phyloP scores from a whole-genome alignment of 2,329 filamentous ascomycete genomes.

The Talaromyces sp. region DNA sequence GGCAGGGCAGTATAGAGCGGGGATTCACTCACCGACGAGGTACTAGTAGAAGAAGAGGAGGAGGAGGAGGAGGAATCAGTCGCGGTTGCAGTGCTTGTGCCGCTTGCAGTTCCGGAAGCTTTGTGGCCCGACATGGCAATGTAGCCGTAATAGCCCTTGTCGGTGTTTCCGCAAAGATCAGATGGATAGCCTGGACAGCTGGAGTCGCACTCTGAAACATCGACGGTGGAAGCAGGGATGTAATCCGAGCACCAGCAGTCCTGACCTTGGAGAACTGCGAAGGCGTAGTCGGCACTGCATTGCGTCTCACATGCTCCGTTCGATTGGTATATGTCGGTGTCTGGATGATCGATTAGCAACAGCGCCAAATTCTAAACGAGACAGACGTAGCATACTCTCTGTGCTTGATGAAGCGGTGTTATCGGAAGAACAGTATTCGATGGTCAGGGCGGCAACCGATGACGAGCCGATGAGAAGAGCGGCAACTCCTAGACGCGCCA shows the following conservation, averaged over 20 bases:
- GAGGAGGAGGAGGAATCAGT: slow-evolving; percentile 13
- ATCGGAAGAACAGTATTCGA: slow-evolving; percentile 42
- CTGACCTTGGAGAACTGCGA: slow-evolving; percentile 45
- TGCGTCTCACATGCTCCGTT: slow-evolving; percentile 42
- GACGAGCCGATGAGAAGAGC: slow-evolving; percentile 28
- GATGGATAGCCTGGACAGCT: slow-evolving; percentile 46
- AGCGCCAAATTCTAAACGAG: neutral
- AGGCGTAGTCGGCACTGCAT: slow-evolving; percentile 43
- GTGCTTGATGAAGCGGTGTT: slow-evolving; percentile 43
- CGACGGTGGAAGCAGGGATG: slow-evolving; percentile 36
- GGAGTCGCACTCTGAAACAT: slow-evolving; percentile 36
- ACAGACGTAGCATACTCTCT: slow-evolving; percentile 30
- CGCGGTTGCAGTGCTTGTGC: slow-evolving; percentile 17
- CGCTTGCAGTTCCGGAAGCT: slow-evolving; percentile 32
- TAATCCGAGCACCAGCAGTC: slow-evolving; percentile 51
- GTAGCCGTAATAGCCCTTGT: slow-evolving; percentile 43
- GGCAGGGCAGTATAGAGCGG: neutral
- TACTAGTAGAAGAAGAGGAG: slow-evolving; percentile 10
- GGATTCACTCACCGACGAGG: slow-evolving; percentile 14
- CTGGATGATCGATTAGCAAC: slow-evolving; percentile 25
- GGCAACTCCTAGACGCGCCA: slow-evolving; percentile 17
- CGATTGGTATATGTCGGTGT: slow-evolving; percentile 41
- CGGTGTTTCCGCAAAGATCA: slow-evolving; percentile 44
- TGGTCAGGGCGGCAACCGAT: slow-evolving; percentile 24
- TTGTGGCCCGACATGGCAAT: slow-evolving; percentile 34